These are phyloP conservation scores for Sugiyamaella castrensis DNA, from an alignment of 1,139 yeast genomes.

Conservation along the genomic window DNA sequence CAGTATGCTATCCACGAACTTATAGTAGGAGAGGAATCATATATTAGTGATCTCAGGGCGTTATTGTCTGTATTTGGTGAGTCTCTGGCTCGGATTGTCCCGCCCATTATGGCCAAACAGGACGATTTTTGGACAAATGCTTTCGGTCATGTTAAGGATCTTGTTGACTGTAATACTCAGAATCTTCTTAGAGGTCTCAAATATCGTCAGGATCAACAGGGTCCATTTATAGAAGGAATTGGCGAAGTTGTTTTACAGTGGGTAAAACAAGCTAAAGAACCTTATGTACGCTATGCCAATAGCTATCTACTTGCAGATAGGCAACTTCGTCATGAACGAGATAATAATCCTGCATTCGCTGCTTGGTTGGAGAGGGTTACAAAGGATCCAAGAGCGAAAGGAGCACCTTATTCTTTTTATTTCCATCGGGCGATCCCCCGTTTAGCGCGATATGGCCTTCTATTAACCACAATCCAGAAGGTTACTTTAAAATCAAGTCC, in stretches of 20 bases:
- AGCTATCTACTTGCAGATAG: slow-evolving; percentile 38
- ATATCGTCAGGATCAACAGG: slow-evolving; percentile 51
- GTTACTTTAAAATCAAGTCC: slow-evolving; percentile 51
- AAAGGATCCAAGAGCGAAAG: slow-evolving; percentile 45
- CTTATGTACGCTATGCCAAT: slow-evolving; percentile 58
- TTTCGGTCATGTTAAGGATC: slow-evolving; percentile 57
- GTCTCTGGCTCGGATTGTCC: slow-evolving; percentile 38
- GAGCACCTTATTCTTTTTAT: slow-evolving; percentile 58
- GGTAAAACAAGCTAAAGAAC: slow-evolving; percentile 56
- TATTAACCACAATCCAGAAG: slow-evolving; percentile 57
- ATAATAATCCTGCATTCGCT: slow-evolving; percentile 47
- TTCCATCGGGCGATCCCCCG: slow-evolving; percentile 76
- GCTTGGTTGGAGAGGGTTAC: slow-evolving; percentile 49
- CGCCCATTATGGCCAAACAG: slow-evolving; percentile 46
- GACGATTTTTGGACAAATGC: slow-evolving; percentile 60
- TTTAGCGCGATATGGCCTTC: slow-evolving; percentile 66
- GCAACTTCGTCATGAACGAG: slow-evolving; percentile 39
- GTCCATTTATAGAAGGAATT: slow-evolving; percentile 63
- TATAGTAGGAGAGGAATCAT: slow-evolving; percentile 71
- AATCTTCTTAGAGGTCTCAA: slow-evolving; percentile 56
- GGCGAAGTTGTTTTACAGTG: slow-evolving; percentile 65
- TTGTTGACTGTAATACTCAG: slow-evolving; percentile 58
- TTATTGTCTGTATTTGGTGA: slow-evolving; percentile 59
- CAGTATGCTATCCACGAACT: slow-evolving; percentile 80
- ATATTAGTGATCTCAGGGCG: slow-evolving; percentile 63